Evolutionary conservation across 805 yeast species (phyloP), one percentile per base, ranked within the genome.

Genomic region (Zygosaccharomyces pseudorouxii): DNA sequence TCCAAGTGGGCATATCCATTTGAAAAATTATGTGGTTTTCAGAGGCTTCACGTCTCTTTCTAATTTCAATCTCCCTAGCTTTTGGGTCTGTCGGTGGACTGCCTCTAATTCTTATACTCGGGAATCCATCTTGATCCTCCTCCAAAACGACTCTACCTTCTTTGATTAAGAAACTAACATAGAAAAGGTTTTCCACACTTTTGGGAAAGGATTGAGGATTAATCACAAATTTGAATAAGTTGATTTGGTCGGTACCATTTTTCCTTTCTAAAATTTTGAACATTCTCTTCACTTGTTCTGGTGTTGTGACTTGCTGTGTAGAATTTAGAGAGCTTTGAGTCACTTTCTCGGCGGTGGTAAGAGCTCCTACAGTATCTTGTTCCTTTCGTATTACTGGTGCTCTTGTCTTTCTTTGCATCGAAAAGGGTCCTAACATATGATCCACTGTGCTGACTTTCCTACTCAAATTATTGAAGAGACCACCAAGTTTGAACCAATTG

Each of bases 101-200:
- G 16, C 68, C 70, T 44, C 69, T 65, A 4, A 63, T 56, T 10
- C 71, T 64, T 25, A 73, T 61, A 27, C 70, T 64, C 1, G 82
- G 76, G 48, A 69, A 71, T 0, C 74, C 75, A n/a, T 74, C 74
- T 3, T 69, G 70, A 48, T 78, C 81, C 40, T 72, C 74, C n/a
- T 72, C 78, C 19, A 89, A 55, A 20, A 71, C 68, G 30, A 89
- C 65, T 55, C 73, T 79, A 0, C 86, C 89, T 57, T 87, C 95
- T 57, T 82, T 78, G 2, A 89, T 78, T 39, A 92, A 68, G 58
- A 90, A 89, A 62, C 96, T 85, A 0, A 87, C 76, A 59, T 82
- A 86, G 58, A 90, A 90, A 57, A 92, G 67, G 60, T 88, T 89
- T 63, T 92, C 97, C 2, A 90, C 82, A 1, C 89, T 78, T 62